Conservation (phyloP, 106 monocot genomes). For the Dendrobium officinale region DNA sequence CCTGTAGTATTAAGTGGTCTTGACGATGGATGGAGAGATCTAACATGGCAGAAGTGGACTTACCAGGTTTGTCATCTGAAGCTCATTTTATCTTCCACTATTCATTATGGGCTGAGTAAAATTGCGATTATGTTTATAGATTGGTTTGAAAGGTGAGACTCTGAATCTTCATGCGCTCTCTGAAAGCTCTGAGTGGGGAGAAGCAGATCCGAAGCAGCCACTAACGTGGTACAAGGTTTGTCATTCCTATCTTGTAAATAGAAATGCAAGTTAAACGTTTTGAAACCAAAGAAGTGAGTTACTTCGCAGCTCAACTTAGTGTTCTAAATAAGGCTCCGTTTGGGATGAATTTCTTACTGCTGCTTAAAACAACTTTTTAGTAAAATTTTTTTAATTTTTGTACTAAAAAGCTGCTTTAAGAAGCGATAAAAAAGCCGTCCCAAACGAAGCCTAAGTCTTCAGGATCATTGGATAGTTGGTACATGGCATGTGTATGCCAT, state of each 20-base stretch:
- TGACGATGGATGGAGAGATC: constrained; percentile 83
- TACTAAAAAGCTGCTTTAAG: too few relatives aligned
- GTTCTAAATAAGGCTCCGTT: too few relatives aligned
- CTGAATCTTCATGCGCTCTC: constrained; percentile 63
- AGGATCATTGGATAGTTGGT: too few relatives aligned
- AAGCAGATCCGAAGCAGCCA: constrained; percentile 45
- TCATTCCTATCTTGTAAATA: background rate
- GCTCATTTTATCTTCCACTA: background rate
- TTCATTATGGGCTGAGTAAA: background rate
- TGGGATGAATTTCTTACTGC: too few relatives aligned
- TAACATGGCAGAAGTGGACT: constrained; percentile 91
- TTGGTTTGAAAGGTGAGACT: constrained; percentile 84
- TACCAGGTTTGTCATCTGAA: constrained; percentile 38
- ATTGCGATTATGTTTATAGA: constrained; percentile 27
- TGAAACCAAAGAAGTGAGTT: background rate
- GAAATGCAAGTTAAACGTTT: background rate
- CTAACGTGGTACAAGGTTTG: constrained; percentile 93
- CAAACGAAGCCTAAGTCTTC: too few relatives aligned
- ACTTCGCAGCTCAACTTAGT: too few relatives aligned
- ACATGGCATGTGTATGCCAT: too few relatives aligned
- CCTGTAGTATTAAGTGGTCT: constrained; percentile 75
- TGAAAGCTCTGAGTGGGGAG: constrained; percentile 83
- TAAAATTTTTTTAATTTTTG: too few relatives aligned
- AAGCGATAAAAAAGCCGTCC: too few relatives aligned
- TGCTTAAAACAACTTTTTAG: too few relatives aligned